Evolutionary conservation across 306 rosid species (phyloP).

Genomic region (Glycine latifolia): DNA sequence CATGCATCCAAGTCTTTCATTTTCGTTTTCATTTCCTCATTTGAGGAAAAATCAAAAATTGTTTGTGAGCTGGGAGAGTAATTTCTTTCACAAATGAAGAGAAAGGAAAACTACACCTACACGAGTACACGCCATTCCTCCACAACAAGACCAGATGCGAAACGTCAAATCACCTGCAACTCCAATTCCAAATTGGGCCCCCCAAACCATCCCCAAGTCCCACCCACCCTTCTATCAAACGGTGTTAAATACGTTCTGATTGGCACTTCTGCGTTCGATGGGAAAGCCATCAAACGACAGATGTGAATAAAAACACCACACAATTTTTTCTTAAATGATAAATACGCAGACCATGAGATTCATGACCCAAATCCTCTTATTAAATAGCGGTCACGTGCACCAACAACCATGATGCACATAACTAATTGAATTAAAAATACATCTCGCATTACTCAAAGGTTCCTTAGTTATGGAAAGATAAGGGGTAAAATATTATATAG

Average conservation of each 20-base stretch:
- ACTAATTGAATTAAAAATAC: constrained; percentile 37
- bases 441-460: too few species aligned
- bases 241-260: constrained; percentile 55
- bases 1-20: constrained; percentile 25
- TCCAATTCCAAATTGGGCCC: constrained; percentile 48
- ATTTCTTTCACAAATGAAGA: constrained; percentile 27
- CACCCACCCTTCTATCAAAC: constrained; percentile 48
- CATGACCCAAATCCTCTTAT: constrained; percentile 77
- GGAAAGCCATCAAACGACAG: constrained; percentile 22
- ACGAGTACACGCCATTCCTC: constrained; percentile 28
- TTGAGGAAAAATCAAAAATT: too few species aligned
- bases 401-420: constrained; percentile 53
- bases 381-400: constrained; percentile 87
- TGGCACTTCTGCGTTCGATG: constrained; percentile 50
- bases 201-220: constrained; percentile 48
- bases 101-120: neutral
- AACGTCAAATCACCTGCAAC: constrained; percentile 58
- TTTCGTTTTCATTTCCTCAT: constrained; percentile 26
- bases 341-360: constrained; percentile 41
- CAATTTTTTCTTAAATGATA: constrained; percentile 8
- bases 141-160: constrained; percentile 46
- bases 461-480: too few species aligned
- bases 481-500: too few species aligned
- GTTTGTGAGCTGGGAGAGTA: neutral
- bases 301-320: neutral